Base-by-base conservation (phyloP, 495 filamentous ascomycete species). In the Lophiotrema nucula region DNA sequence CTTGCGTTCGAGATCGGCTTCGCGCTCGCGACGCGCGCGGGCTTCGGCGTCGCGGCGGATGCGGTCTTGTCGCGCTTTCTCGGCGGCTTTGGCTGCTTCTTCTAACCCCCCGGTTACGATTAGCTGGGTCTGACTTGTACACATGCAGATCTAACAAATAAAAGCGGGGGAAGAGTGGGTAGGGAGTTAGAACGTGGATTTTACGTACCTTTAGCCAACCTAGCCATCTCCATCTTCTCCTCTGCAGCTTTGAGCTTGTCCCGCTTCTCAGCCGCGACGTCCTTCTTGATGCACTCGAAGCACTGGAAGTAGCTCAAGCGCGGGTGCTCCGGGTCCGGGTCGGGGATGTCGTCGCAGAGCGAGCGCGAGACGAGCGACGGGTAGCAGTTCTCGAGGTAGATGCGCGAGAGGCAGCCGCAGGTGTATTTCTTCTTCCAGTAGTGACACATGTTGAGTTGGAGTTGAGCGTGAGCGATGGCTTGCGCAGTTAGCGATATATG, bases 251-350 rank as follows among this genome's bases (percentile, higher is more conserved):
- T 3, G 3, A 28, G n/a, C 23, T 52, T 37, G 11, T 37, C 28
- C 33, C 24, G 4, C 13, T 13, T 3, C 28, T 23, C 27, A 8
- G 2, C 4, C 28, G 10, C 13, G 22, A 23, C 43, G 6, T 46
- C 43, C 4, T 46, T 27, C 13, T 23, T n/a, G 47, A 60, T 49
- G 48, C 56, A 60, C 26, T 60, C 56, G 41, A 43, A 60, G 47
- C 56, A 60, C 18, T 35, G 15, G 48, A 60, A 60, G 47, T 53
- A 53, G 3, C 39, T 46, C n/a, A 37, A 46, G 47, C 27, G 38
- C 13, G 25, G 25, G 6, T 31, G 11, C 6, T 8, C 13, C 6
- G 44, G 27, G 2, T 38, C 11, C 6, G 44, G 27, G 2, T 38
- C 11, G 19, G 25, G 1, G 5, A 38, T 13, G 22, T 45, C 22